These are phyloP conservation scores for Phytophthora citricola DNA, from an alignment of 352 stramenopile species.

Conservation along the genomic window DNA sequence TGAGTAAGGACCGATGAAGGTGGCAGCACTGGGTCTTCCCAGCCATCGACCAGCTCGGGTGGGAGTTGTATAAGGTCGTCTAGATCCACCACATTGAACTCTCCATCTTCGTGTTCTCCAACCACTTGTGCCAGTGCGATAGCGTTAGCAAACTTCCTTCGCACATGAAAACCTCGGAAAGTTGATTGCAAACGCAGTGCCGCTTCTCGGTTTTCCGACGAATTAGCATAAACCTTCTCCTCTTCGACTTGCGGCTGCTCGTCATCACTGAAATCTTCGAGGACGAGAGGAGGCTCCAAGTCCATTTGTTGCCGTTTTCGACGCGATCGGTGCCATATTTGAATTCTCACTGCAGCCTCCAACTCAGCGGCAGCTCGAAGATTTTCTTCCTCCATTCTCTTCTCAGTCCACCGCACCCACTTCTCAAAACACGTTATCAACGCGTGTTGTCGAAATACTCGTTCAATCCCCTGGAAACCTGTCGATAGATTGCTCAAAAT, in stretches of 20 bases:
- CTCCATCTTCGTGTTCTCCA: constrained; percentile 24
- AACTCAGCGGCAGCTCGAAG: constrained; percentile 1
- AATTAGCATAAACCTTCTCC: constrained; percentile 5
- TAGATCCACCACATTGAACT: constrained; percentile 62
- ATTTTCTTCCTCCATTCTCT: constrained; percentile 8
- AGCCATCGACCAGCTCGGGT: constrained; percentile 66
- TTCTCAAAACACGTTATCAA: constrained; percentile 5
- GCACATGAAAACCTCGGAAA: constrained; percentile 74
- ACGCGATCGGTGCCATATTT: constrained; percentile 32
- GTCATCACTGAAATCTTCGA: constrained; percentile 33
- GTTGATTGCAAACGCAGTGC: constrained; percentile 67
- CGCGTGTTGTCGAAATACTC: constrained; percentile 7
- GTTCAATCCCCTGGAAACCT: constrained; percentile 16
- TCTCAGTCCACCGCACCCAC: constrained; percentile 18
- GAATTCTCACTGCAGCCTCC: constrained; percentile 29
- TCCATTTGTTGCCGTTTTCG: constrained; percentile 1
- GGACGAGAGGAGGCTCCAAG: constrained; percentile 12
- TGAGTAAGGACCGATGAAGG: not conserved
- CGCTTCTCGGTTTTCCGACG: constrained; percentile 28
- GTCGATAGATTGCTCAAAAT: constrained; percentile 6
- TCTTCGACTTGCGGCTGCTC: constrained; percentile 17
- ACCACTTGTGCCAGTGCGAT: constrained; percentile 55
- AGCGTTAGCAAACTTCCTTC: constrained; percentile 69
- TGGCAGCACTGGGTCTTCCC: constrained; percentile 58
- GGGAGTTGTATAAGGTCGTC: constrained; percentile 63